phyloP scores from a whole-genome alignment of 495 filamentous ascomycete species.

The Penicillium malachiteum region DNA sequence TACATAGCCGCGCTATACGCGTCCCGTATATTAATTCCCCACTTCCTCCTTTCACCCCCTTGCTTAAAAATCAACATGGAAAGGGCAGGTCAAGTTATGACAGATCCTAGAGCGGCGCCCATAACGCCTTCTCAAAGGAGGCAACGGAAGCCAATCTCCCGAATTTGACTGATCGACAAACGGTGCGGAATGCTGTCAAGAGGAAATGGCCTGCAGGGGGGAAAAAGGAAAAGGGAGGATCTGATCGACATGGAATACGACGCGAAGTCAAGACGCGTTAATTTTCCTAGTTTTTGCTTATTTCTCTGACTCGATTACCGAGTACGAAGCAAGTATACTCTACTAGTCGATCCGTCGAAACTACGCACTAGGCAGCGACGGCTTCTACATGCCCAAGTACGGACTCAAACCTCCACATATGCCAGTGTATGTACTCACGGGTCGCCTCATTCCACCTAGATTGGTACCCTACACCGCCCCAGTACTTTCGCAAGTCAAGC shows the following conservation, averaged over 20 bases:
- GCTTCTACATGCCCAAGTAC: background rate
- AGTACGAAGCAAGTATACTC: no score
- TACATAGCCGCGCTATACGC: slow-evolving; percentile 25
- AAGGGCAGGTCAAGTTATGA: slow-evolving; percentile 11
- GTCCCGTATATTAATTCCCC: slow-evolving; percentile 7
- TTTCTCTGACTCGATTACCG: slow-evolving; percentile 1
- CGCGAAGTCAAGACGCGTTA: background rate
- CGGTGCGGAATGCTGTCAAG: slow-evolving; percentile 25
- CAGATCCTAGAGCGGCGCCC: slow-evolving; percentile 11
- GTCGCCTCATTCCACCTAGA: background rate
- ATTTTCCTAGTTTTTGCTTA: background rate
- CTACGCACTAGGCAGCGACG: background rate
- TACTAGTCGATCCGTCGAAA: no score
- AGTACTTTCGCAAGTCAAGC: background rate
- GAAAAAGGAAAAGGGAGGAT: background rate
- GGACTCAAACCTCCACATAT: background rate
- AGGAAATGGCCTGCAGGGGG: slow-evolving; percentile 11
- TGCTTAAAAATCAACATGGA: slow-evolving; percentile 13
- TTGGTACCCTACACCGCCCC: background rate
- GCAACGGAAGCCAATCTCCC: background rate
- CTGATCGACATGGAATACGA: slow-evolving; percentile 7
- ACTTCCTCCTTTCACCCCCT: slow-evolving; percentile 7
- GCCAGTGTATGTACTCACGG: background rate
- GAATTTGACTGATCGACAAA: slow-evolving; percentile 16
- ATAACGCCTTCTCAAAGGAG: slow-evolving; percentile 8